phyloP scores from a whole-genome alignment of 2,329 filamentous ascomycete species.

The Cytospora chrysosperma region DNA sequence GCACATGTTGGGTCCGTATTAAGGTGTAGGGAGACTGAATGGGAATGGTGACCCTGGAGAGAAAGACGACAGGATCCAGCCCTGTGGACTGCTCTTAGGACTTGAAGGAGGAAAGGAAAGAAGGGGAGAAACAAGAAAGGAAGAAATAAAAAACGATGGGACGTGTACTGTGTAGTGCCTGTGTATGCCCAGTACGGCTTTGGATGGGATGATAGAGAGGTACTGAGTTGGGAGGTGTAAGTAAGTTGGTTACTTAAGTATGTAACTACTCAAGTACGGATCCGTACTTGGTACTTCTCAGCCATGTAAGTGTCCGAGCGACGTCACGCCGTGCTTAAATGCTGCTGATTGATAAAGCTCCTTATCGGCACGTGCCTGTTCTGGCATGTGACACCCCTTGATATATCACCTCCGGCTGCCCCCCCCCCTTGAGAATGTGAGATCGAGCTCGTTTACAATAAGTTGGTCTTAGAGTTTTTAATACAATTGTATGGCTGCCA shows the following conservation, averaged over 20 bases:
- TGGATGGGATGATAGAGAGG: too few relatives aligned
- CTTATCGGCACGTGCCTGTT: background rate
- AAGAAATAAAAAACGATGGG: too few relatives aligned
- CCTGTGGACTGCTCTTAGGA: background rate
- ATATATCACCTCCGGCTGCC: background rate
- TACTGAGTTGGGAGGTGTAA: too few relatives aligned
- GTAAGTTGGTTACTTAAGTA: too few relatives aligned
- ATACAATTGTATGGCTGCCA: background rate
- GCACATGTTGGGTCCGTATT: slow-evolving; percentile 10
- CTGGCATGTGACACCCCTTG: background rate
- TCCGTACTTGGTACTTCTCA: too few relatives aligned
- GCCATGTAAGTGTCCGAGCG: background rate
- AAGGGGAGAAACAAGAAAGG: too few relatives aligned
- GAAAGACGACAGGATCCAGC: background rate
- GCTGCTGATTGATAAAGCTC: background rate
- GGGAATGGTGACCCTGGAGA: background rate
- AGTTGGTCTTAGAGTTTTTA: too few relatives aligned
- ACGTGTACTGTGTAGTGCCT: background rate
- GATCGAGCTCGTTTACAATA: background rate
- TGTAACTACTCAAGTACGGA: too few relatives aligned
- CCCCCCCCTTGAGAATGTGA: background rate
- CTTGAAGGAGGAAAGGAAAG: too few relatives aligned
- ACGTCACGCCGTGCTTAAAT: background rate
- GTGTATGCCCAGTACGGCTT: too few relatives aligned
- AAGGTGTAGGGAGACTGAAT: background rate